Base-by-base conservation (phyloP, 2,329 filamentous ascomycete species). In the Helotiales sp. region DNA sequence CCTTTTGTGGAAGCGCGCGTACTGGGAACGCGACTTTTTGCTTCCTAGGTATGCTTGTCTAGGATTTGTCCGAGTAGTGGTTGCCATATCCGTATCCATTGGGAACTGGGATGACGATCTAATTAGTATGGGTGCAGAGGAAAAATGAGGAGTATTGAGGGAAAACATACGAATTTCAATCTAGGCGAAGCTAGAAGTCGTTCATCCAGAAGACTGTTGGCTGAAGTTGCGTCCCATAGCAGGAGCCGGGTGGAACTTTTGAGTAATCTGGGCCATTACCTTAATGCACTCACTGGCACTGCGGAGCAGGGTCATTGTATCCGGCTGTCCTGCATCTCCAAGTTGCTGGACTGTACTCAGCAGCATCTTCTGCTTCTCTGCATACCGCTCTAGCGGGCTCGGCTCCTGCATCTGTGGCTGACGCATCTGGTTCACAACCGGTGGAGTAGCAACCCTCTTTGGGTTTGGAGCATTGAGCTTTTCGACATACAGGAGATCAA, bases 211-310 rank as follows among this genome's bases (percentile, higher is more conserved):
- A 46, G 62, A 59, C 27, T 64, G 63, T 27, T 63, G 62, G 49
- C 57, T 57, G 30, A 61, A 61, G 33, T 49, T 59, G 33, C 58
- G 56, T 54, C 40, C 60, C 53, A 61, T 58, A 15, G 44, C 49
- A 1, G 61, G 62, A 17, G 62, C 58, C 19, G 63, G 55, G 57
- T 63, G 64, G 36, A 70, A 67, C 17, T 60, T 54, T 31, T 66
- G 65, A 38, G 65, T 65, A 13, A 63, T 67, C 48, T 67, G 62
- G 27, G 60, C 66, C 67, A 71, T 69, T 58, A 66, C 62, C 54
- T 67, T 67, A 38, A 71, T 64, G 54, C 61, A 68, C 15, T 70
- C 60, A 50, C 44, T 59, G 13, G 67, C 66, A 42, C 61, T 66
- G 30, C 63, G 58, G 42, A 69, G 61, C 17, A 67, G 52, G 10